These are phyloP conservation scores for Aspergillus awamori DNA, from an alignment of 2,329 filamentous ascomycete species.

Conservation along the genomic window DNA sequence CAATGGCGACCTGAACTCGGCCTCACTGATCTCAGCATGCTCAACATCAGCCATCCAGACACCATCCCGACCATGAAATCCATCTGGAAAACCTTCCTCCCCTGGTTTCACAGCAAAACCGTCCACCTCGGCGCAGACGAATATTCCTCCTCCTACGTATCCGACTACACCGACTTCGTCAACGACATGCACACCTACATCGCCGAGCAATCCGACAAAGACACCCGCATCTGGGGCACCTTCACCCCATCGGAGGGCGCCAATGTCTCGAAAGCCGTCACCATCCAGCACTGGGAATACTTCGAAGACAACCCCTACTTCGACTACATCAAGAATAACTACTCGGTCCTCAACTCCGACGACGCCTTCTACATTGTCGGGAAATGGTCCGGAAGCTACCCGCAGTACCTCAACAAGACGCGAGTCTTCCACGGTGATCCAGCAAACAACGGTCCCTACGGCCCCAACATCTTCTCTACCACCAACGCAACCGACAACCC, in stretches of 20 bases:
- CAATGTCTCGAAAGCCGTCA: conserved; percentile 50
- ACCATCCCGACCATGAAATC: conserved; percentile 55
- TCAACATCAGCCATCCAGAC: conserved; percentile 57
- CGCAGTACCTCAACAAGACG: conserved; percentile 47
- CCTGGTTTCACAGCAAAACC: conserved; percentile 59
- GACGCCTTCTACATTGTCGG: conserved; percentile 55
- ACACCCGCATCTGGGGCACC: conserved; percentile 58
- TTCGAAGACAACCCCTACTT: conserved; percentile 54
- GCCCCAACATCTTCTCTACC: conserved; percentile 54
- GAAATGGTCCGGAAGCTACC: conserved; percentile 51
- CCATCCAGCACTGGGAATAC: conserved; percentile 58
- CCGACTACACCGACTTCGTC: conserved; percentile 57
- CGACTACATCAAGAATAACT: conserved; percentile 54
- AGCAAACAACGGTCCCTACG: conserved; percentile 41
- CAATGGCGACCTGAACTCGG: conserved; percentile 61
- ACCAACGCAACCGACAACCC: conserved; percentile 53
- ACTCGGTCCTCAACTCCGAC: conserved; percentile 56
- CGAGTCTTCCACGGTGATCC: conserved; percentile 49
- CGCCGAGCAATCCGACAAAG: conserved; percentile 41
- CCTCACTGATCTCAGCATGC: conserved; percentile 51
- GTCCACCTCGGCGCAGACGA: conserved; percentile 61
- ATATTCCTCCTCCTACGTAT: conserved; percentile 49
- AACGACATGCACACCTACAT: conserved; percentile 49
- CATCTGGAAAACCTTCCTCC: conserved; percentile 47
- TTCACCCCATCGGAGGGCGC: conserved; percentile 47